Evolutionary conservation across 2,329 filamentous ascomycete genomes (phyloP), one percentile per base, ranked within the genome.

Genomic region (Ascochyta clinopodiicola): DNA sequence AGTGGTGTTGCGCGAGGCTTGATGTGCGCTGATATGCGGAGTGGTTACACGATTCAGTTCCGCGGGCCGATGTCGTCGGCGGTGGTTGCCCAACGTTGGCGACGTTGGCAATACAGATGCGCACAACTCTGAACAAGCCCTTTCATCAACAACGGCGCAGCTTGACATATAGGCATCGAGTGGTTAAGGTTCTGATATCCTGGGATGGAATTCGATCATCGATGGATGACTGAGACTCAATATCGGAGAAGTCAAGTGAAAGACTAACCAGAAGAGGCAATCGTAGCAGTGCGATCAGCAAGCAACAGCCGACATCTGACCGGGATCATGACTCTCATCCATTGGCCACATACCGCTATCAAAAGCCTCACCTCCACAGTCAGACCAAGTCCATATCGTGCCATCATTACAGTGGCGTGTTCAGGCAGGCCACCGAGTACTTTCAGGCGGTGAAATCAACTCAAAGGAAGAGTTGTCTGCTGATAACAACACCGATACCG

Each of bases 351-450:
- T 35, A 9, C 13, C 19, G 31, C 39, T 43, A 31, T 39, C 44
- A 49, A 36, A 43, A 32, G 19, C 34, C 31, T 43, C 43, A 35
- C 34, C 34, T 45, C 45, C 43, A 56, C 51, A 55, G 56, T 44
- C 21, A 46, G 29, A 29, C 52, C 44, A 48, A 8, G 12, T 54
- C 36, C 27, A 40, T 15, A 52, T 60, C 49, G 49, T 57, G 47
- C 35, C 49, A 56, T 57, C 19, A 25, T 35, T 17, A 37, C 29
- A 43, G 61, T 65, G 59, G 62, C 62, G 57, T 64, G 61, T 61
- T 57, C 47, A 56, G 34, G 44, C 47, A 56, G 34, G 44, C 36
- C 27, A 42, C 45, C 51, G 45, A 49, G 57, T 56, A 56, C 51
- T 59, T 31, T 40, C 51, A 53, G 55, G 52, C 52, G 53, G 46